These are phyloP conservation scores for Quercus gilva DNA, from an alignment of 306 rosid genomes.

Conservation along the genomic window DNA sequence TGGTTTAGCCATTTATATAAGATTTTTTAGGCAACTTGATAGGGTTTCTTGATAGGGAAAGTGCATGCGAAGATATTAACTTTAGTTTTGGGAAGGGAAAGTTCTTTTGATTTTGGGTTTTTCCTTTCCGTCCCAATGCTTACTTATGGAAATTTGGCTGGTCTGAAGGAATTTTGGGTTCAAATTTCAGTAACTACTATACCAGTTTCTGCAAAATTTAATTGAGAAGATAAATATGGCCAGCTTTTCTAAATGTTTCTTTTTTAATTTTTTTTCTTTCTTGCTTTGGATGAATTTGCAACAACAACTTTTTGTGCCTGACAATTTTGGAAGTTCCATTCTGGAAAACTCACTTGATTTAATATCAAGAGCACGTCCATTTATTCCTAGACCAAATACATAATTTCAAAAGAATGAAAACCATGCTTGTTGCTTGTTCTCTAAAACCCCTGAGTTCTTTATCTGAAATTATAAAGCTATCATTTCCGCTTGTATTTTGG, in stretches of 20 bases:
- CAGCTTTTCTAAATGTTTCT: not conserved
- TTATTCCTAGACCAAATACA: not conserved
- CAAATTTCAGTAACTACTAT: not conserved
- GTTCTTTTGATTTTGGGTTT: slow-evolving; percentile 16
- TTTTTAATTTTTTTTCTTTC: not conserved
- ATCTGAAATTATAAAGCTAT: not conserved
- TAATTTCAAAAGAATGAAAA: not conserved
- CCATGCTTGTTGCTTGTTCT: not conserved
- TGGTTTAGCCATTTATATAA: slow-evolving; percentile 22
- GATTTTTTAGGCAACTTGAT: slow-evolving; percentile 5
- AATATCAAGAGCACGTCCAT: not conserved
- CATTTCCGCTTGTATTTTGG: not conserved
- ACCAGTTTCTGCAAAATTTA: not conserved
- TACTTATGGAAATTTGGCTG: not conserved
- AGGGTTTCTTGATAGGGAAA: slow-evolving; percentile 19
- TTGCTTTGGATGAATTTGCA: not conserved
- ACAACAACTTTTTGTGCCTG: not conserved
- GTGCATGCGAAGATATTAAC: not conserved
- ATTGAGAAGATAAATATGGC: not conserved
- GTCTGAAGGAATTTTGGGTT: not conserved
- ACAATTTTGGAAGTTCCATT: not conserved
- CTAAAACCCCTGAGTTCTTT: not conserved
- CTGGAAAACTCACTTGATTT: not conserved
- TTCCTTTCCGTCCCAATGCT: not conserved
- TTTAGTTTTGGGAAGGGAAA: not conserved